These are phyloP conservation scores for Golubevia sp. DNA, from an alignment of 1,284 basidiomycete genomes.

Conservation along the genomic window DNA sequence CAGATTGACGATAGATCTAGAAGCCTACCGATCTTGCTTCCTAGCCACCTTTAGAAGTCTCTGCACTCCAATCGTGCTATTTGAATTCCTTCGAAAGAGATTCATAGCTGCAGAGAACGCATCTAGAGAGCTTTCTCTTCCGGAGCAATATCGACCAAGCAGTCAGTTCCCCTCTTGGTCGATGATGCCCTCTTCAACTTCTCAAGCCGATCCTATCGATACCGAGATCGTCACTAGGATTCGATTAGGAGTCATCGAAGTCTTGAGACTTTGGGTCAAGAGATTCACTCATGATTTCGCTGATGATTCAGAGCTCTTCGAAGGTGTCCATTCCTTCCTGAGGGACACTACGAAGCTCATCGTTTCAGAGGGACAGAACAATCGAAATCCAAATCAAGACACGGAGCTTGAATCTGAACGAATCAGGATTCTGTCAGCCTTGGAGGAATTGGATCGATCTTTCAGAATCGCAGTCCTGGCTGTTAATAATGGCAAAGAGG, in stretches of 20 bases:
- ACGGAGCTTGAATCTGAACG: not conserved
- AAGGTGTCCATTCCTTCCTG: constrained; percentile 31
- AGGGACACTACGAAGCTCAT: not conserved
- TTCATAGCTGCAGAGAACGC: constrained; percentile 47
- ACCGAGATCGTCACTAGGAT: constrained; percentile 45
- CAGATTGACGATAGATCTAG: constrained; percentile 38
- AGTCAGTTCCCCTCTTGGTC: constrained; percentile 52
- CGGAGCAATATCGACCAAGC: constrained; percentile 27
- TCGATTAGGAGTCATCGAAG: constrained; percentile 35
- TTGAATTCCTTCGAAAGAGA: constrained; percentile 49
- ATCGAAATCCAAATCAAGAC: no score
- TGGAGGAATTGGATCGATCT: constrained; percentile 23
- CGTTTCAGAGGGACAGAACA: no score
- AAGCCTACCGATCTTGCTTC: constrained; percentile 37
- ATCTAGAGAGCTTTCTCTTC: constrained; percentile 40
- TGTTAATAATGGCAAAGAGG: constrained; percentile 25
- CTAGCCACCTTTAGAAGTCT: constrained; percentile 43
- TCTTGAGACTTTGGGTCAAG: constrained; percentile 41
- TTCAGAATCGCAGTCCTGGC: constrained; percentile 31
- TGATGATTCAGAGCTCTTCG: constrained; percentile 41
- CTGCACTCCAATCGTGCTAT: constrained; percentile 36
- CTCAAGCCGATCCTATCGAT: constrained; percentile 36
- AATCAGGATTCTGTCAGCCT: constrained; percentile 19
- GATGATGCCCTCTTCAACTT: constrained; percentile 17
- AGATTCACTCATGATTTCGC: constrained; percentile 51